Conservation (phyloP, 345 rosid genomes). For the Clausena lansium region DNA sequence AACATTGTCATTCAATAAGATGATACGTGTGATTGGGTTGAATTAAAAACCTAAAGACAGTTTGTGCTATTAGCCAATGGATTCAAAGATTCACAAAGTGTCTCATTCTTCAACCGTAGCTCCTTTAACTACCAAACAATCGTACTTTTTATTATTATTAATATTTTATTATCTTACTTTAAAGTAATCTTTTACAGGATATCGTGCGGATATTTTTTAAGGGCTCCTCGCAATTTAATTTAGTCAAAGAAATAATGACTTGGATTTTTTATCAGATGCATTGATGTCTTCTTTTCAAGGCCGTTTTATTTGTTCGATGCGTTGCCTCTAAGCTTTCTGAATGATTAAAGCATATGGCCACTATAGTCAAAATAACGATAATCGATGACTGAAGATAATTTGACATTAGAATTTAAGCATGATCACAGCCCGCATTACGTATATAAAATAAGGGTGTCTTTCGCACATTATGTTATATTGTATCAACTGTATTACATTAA, state of each 20-base stretch:
- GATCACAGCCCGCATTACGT: not conserved
- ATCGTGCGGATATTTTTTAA: not conserved
- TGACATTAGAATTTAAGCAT: not conserved
- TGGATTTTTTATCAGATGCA: not conserved
- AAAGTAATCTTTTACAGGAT: not conserved
- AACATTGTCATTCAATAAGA: not conserved
- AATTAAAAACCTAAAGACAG: not conserved
- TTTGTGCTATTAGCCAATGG: slow-evolving; percentile 21
- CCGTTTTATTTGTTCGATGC: slow-evolving; percentile 18
- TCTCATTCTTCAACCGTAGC: slow-evolving; percentile 10
- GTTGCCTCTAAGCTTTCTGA: slow-evolving; percentile 9
- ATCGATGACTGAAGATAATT: not conserved
- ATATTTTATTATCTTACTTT: not conserved
- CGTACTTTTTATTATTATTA: not conserved
- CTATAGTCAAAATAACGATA: not conserved
- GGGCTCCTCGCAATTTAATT: not conserved
- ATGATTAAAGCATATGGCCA: not conserved
- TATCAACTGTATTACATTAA: too few relatives aligned
- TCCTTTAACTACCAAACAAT: slow-evolving; percentile 22
- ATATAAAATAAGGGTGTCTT: not conserved
- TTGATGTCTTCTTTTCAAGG: not conserved
- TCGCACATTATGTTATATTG: too few relatives aligned
- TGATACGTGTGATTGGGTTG: too few relatives aligned
- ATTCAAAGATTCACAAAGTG: slow-evolving; percentile 10
- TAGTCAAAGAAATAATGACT: not conserved